These are phyloP conservation scores for Emergomyces africanus DNA, from an alignment of 2,329 filamentous ascomycete genomes.

Conservation along the genomic window DNA sequence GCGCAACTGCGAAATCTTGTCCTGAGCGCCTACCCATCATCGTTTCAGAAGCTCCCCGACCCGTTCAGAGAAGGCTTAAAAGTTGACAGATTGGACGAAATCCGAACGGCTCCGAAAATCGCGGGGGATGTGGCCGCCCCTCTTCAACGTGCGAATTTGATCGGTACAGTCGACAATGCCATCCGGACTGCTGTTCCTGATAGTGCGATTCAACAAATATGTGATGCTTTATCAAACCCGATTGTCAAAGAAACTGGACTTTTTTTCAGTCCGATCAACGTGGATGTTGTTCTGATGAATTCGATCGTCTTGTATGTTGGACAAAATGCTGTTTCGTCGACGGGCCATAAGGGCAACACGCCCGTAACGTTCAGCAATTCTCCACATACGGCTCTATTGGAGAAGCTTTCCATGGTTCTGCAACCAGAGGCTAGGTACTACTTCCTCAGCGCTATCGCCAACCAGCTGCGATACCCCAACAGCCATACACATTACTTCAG, in stretches of 20 bases:
- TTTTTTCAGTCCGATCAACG: slow-evolving; percentile 53
- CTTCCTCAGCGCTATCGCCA: slow-evolving; percentile 69
- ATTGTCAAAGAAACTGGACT: slow-evolving; percentile 48
- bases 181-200: slow-evolving; percentile 54
- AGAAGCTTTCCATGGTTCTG: slow-evolving; percentile 62
- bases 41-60: slow-evolving; percentile 58
- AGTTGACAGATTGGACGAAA: slow-evolving; percentile 63
- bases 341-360: slow-evolving; percentile 42
- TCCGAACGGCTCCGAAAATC: slow-evolving; percentile 53
- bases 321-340: slow-evolving; percentile 52
- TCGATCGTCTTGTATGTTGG: slow-evolving; percentile 76
- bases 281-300: slow-evolving; percentile 61
- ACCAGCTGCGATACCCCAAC: slow-evolving; percentile 85
- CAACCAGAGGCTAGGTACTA: slow-evolving; percentile 71
- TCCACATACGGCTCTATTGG: slow-evolving; percentile 58
- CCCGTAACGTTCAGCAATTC: slow-evolving; percentile 51
- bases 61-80: slow-evolving; percentile 62
- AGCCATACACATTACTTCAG: slow-evolving; percentile 88
- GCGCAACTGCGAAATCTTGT: slow-evolving; percentile 82
- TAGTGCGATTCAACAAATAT: slow-evolving; percentile 57
- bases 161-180: slow-evolving; percentile 39
- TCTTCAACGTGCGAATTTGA: slow-evolving; percentile 39
- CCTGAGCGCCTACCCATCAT: slow-evolving; percentile 62
- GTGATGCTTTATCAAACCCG: slow-evolving; percentile 55
- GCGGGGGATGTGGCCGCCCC: slow-evolving; percentile 47